A percentile compares a stretch with the other conserved stretches of the same genome.
phyloP scores from a whole-genome alignment of 2,329 filamentous ascomycete species.

The Penicillium sp. region DNA sequence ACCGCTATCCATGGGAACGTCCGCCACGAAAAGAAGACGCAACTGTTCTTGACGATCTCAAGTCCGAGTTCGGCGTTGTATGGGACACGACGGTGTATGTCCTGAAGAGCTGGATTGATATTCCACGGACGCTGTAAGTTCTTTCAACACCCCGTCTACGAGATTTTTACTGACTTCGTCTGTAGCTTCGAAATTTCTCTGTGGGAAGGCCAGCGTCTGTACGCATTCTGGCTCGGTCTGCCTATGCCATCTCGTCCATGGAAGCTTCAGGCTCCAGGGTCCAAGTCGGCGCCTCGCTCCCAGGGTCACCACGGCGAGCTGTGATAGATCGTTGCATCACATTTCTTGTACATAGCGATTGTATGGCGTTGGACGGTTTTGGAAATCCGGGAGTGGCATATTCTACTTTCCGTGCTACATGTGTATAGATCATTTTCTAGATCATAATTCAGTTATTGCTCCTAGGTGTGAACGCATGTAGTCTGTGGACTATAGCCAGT shows the following conservation, averaged over 20 bases:
- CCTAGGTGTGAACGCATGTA: background rate
- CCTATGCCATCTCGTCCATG: constrained; percentile 58
- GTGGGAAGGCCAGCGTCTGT: constrained; percentile 56
- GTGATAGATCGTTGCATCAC: constrained; percentile 24
- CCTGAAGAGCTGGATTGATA: constrained; percentile 64
- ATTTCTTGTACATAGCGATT: constrained; percentile 18
- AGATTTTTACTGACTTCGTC: background rate
- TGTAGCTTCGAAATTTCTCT: constrained; percentile 52
- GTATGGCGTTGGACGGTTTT: constrained; percentile 15
- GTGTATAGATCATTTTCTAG: background rate
- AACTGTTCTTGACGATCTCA: constrained; percentile 58
- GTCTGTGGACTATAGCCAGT: background rate
- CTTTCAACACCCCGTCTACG: background rate
- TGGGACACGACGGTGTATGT: constrained; percentile 65
- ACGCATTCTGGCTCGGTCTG: constrained; percentile 63
- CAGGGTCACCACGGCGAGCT: constrained; percentile 39
- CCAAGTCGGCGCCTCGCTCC: background rate
- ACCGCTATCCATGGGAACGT: constrained; percentile 34
- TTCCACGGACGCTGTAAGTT: constrained; percentile 70
- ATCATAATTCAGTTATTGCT: background rate
- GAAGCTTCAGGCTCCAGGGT: constrained; percentile 49
- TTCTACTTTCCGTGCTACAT: background rate
- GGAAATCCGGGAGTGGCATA: background rate
- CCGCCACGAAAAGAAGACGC: constrained; percentile 35
- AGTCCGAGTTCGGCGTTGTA: constrained; percentile 63